phyloP scores from a whole-genome alignment of 306 rosid genomes.

The Quercus wislizeni region DNA sequence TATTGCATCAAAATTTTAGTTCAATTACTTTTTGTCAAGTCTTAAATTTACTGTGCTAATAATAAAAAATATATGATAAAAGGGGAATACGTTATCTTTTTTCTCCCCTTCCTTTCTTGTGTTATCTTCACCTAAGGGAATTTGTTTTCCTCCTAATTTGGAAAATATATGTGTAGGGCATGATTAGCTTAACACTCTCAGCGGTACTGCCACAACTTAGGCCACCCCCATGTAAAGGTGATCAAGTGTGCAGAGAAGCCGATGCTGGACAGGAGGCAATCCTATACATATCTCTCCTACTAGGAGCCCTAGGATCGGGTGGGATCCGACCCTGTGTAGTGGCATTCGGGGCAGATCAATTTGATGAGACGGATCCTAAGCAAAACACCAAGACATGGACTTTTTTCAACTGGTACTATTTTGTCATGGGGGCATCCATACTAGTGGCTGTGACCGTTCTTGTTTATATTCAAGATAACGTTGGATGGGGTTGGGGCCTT shows the following conservation, averaged over 20 bases:
- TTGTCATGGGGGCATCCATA: slow-evolving; percentile 77
- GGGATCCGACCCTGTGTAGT: slow-evolving; percentile 98
- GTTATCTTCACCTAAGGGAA: background rate
- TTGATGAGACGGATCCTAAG: slow-evolving; percentile 69
- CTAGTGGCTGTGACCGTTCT: slow-evolving; percentile 85
- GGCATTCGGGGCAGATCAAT: slow-evolving; percentile 94
- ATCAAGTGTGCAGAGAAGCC: slow-evolving; percentile 62
- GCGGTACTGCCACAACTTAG: slow-evolving; percentile 71
- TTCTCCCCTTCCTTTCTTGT: background rate
- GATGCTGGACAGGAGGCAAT: slow-evolving; percentile 53
- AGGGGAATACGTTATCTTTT: background rate
- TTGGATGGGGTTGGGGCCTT: slow-evolving; percentile 95
- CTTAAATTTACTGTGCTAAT: too few species aligned
- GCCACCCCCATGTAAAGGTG: slow-evolving; percentile 71
- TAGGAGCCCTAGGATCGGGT: slow-evolving; percentile 78
- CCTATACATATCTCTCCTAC: slow-evolving; percentile 48
- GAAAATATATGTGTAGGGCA: slow-evolving; percentile 46
- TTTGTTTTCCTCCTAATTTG: background rate
- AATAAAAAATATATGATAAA: too few species aligned
- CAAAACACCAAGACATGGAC: slow-evolving; percentile 67
- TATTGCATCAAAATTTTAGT: too few species aligned
- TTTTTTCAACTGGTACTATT: slow-evolving; percentile 94
- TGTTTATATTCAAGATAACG: slow-evolving; percentile 80
- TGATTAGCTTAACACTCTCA: slow-evolving; percentile 68
- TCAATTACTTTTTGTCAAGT: too few species aligned